Evolutionary conservation across 1,139 yeast species (phyloP).

Genomic region (Maudiozyma humilis): DNA sequence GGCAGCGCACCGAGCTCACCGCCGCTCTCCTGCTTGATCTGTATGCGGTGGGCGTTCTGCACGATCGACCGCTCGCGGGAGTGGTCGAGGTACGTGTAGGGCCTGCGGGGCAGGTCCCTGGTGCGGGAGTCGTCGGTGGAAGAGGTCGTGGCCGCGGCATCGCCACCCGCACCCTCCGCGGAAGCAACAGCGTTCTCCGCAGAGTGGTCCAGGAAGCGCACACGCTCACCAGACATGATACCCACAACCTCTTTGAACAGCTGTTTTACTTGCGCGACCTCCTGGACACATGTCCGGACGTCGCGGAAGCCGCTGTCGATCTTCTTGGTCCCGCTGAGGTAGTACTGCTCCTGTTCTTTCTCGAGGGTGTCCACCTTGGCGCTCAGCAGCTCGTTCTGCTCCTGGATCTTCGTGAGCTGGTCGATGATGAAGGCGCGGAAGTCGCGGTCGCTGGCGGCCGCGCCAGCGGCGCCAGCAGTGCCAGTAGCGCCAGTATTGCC

Average conservation of each 20-base stretch:
- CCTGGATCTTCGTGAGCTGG: constrained; percentile 13
- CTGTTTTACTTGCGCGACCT: constrained; percentile 23
- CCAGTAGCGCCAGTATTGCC: background rate
- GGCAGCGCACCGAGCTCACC: background rate
- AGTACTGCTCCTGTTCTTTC: constrained; percentile 31
- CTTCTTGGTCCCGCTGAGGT: constrained; percentile 14
- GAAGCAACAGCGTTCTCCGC: constrained; percentile 30
- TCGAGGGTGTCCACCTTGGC: constrained; percentile 21
- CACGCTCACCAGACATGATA: constrained; percentile 35
- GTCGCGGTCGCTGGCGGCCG: background rate
- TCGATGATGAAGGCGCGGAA: constrained; percentile 14
- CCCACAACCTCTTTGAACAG: constrained; percentile 33
- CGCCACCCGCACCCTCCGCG: background rate
- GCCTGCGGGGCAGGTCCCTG: background rate
- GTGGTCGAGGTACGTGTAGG: background rate
- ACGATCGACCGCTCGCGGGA: background rate
- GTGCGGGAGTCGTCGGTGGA: too few relatives aligned
- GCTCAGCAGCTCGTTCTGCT: constrained; percentile 15
- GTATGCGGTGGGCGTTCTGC: background rate
- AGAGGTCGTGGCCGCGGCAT: constrained; percentile 21
- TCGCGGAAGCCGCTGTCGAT: constrained; percentile 20
- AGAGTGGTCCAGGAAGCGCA: constrained; percentile 34
- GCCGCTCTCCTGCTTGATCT: constrained; percentile 1
- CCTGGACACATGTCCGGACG: constrained; percentile 17
- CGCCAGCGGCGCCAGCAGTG: background rate